Evolutionary conservation across 495 filamentous ascomycete genomes (phyloP).

Genomic region (Neurospora discreta): DNA sequence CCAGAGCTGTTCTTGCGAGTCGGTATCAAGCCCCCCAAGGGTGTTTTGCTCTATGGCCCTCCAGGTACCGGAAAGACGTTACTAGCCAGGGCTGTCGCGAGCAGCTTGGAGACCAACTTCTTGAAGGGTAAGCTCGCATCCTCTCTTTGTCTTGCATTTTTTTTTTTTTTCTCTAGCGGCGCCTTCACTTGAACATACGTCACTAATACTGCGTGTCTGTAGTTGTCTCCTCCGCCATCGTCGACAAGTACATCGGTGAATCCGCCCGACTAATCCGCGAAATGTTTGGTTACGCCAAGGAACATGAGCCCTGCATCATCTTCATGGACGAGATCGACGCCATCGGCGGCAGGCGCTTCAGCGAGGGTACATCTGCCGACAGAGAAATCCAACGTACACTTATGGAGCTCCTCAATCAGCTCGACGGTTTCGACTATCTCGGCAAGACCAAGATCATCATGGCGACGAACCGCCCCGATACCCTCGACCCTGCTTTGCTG

Average conservation of each 20-base stretch:
- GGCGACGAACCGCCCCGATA: constrained; percentile 98
- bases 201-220: background rate
- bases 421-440: constrained; percentile 98
- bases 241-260: constrained; percentile 99
- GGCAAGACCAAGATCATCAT: constrained; percentile 99
- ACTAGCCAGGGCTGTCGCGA: constrained; percentile 89
- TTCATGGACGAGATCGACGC: constrained; percentile 99
- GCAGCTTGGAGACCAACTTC: constrained; percentile 97
- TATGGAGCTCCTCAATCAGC: constrained; percentile 98
- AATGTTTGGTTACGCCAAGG: constrained; percentile 99
- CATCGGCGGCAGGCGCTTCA: constrained; percentile 93
- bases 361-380: constrained; percentile 96
- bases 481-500: constrained; percentile 87
- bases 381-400: constrained; percentile 97
- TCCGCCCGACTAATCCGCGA: constrained; percentile 95
- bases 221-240: constrained; percentile 99
- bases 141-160: background rate
- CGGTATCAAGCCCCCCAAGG: constrained; percentile 98
- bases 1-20: constrained; percentile 94
- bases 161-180: no score
- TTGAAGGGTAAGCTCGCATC: constrained; percentile 60
- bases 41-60: constrained; percentile 94
- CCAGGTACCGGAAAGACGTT: constrained; percentile 97
- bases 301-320: constrained; percentile 99
- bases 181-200: constrained; percentile 9